phyloP scores from a whole-genome alignment of 306 rosid species.

The Fragaria iinumae region DNA sequence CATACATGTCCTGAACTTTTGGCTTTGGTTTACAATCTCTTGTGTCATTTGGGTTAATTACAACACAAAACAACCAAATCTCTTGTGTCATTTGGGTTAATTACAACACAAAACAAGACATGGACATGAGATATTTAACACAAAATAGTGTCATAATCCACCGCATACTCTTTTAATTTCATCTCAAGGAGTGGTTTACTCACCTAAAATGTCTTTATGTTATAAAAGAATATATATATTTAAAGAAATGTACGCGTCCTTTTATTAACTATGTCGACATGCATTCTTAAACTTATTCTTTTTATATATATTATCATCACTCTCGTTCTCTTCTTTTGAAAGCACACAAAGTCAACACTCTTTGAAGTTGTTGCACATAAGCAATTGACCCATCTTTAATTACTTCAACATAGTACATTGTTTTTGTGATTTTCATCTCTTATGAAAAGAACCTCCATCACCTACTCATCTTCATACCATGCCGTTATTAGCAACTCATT shows the following conservation, averaged over 20 bases:
- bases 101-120: neutral
- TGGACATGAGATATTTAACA: neutral
- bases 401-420: neutral
- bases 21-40: neutral
- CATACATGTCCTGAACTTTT: slow-evolving; percentile 3
- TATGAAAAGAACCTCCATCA: neutral
- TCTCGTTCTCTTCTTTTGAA: neutral
- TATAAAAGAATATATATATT: no score
- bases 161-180: neutral
- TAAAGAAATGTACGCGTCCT: fast-evolving
- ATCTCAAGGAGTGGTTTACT: neutral
- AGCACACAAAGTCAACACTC: neutral
- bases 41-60: neutral
- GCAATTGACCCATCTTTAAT: neutral
- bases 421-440: neutral
- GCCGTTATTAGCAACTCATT: neutral
- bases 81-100: neutral
- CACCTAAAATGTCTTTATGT: neutral
- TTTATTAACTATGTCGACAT: neutral
- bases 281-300: neutral
- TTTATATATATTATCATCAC: neutral
- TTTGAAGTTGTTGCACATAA: neutral
- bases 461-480: neutral
- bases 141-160: neutral
- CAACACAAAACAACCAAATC: neutral